Conservation (phyloP, 1,284 basidiomycete genomes). For the Fomes fomentarius region DNA sequence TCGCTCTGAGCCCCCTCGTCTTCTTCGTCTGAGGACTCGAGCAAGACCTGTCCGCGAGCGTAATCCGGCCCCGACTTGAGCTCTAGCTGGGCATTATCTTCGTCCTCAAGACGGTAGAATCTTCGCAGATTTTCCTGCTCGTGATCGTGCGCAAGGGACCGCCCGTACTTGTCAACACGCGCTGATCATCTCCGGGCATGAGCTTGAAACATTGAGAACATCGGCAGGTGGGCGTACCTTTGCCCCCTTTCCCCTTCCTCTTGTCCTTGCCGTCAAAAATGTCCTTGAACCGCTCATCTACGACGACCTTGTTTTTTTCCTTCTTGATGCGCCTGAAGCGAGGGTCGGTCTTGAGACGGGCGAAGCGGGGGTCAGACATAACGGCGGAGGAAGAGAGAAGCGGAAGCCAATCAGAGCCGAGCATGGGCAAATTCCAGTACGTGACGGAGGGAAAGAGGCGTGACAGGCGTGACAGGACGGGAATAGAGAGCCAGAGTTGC, state of each 20-base stretch:
- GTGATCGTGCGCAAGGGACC: conserved; percentile 68
- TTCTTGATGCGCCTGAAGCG: conserved; percentile 88
- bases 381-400: conserved; percentile 12
- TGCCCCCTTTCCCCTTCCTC: conserved; percentile 48
- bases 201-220: conserved; percentile 10
- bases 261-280: conserved; percentile 62
- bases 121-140: conserved; percentile 79
- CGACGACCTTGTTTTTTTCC: conserved; percentile 80
- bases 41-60: conserved; percentile 85
- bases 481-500: conserved; percentile 10
- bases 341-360: conserved; percentile 88
- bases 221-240: conserved; percentile 35
- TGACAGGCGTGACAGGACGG: neutral
- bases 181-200: conserved; percentile 38
- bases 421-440: conserved; percentile 23
- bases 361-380: conserved; percentile 88
- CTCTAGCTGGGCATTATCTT: conserved; percentile 43
- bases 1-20: conserved; percentile 50
- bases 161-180: conserved; percentile 92
- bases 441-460: conserved; percentile 11
- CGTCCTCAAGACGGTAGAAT: conserved; percentile 80
- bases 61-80: conserved; percentile 66
- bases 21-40: conserved; percentile 89
- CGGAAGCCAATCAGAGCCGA: conserved; percentile 26
- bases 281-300: conserved; percentile 94